phyloP scores from a whole-genome alignment of 331 rosid genomes.

The Acacia pycnantha region DNA sequence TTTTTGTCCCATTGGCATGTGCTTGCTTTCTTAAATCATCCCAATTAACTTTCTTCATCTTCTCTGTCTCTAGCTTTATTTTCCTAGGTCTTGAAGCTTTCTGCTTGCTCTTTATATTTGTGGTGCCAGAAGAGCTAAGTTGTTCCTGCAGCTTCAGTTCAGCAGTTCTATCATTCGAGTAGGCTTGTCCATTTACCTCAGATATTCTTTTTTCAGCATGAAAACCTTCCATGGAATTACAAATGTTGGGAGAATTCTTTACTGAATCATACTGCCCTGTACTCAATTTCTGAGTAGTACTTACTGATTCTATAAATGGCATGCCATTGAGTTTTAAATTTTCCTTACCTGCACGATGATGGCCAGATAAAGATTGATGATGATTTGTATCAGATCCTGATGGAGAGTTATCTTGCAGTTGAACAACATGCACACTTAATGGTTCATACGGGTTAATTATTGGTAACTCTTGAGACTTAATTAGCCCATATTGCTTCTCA shows the following conservation, averaged over 20 bases:
- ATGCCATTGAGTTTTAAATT: constrained; percentile 36
- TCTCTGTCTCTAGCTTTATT: constrained; percentile 41
- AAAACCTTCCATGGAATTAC: constrained; percentile 34
- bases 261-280: constrained; percentile 31
- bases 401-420: constrained; percentile 35
- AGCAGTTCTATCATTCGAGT: constrained; percentile 27
- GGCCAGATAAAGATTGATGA: constrained; percentile 33
- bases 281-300: constrained; percentile 25
- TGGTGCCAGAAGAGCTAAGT: constrained; percentile 30
- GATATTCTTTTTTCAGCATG: constrained; percentile 33
- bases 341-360: constrained; percentile 36
- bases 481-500: constrained; percentile 36
- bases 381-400: constrained; percentile 28
- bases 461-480: constrained; percentile 38
- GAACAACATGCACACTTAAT: constrained; percentile 36
- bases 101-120: constrained; percentile 31
- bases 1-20: constrained; percentile 36
- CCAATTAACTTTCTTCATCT: constrained; percentile 60
- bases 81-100: constrained; percentile 52
- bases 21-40: constrained; percentile 73
- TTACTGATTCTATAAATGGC: constrained; percentile 32
- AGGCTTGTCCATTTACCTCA: constrained; percentile 30
- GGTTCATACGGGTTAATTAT: constrained; percentile 38
- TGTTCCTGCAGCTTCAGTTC: constrained; percentile 40
- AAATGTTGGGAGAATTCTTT: constrained; percentile 31